These are phyloP conservation scores for Linnemannia exigua DNA, from an alignment of 192 early-diverging fungal genomes.

Conservation along the genomic window DNA sequence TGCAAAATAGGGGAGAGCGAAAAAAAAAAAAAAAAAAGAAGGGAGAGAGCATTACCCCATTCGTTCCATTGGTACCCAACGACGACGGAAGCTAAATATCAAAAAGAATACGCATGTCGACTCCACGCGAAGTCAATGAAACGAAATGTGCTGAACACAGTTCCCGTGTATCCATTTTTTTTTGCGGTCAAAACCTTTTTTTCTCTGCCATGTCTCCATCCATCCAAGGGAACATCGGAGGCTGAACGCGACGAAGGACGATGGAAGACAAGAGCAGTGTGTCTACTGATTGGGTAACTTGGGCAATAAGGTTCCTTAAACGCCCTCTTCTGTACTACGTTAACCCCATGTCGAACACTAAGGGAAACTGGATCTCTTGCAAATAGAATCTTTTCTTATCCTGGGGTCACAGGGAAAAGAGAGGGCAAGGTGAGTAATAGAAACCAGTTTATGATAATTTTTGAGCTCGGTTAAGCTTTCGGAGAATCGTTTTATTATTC, in stretches of 20 bases:
- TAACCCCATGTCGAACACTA: not conserved
- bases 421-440: not conserved
- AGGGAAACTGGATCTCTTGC: constrained; percentile 2
- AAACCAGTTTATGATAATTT: not conserved
- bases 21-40: not conserved
- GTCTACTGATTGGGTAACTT: not conserved
- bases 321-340: constrained; percentile 25
- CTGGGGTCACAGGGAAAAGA: constrained; percentile 35
- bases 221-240: not conserved
- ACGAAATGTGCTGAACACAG: not conserved
- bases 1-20: too few relatives aligned
- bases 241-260: not conserved
- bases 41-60: not conserved
- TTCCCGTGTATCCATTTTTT: not conserved
- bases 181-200: not conserved
- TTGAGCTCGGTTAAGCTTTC: not conserved
- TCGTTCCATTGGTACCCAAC: not conserved
- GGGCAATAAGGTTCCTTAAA: constrained; percentile 26
- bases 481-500: not conserved
- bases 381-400: not conserved
- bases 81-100: not conserved
- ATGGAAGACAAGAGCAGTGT: not conserved
- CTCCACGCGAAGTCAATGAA: not conserved
- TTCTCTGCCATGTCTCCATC: not conserved
- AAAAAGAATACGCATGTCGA: not conserved